Base-by-base conservation (phyloP, 2,329 filamentous ascomycete species). In the Pseudogymnoascus verrucosus region DNA sequence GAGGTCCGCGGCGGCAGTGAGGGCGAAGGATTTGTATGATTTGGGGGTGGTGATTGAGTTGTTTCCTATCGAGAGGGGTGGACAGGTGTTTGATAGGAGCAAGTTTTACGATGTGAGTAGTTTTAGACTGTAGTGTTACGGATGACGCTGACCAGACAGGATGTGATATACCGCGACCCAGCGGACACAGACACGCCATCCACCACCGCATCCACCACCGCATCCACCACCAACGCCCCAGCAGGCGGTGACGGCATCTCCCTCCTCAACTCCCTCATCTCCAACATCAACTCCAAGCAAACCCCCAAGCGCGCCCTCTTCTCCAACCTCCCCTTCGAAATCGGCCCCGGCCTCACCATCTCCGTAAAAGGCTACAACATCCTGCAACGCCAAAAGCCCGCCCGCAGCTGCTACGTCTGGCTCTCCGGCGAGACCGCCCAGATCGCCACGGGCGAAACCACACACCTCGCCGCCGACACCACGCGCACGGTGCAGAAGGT, bases 1-100 rank as follows among this genome's bases (percentile, higher is more conserved):
- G 31, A 87, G 88, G 62, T 89, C 89, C 12, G 86, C 89, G 37
- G 91, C 95, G 3, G 88, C 90, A 5, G 91, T 95, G 4, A 85
- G 93, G 62, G 95, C 95, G 28, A 96, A 96, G 73, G 95, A 99
- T 77, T 76, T 99, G 21, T 98, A 97, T 73, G 95, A 99, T 72
- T 80, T 98, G 28, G 92, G 93, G 3, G 92, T 97, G 31, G 85
- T 85, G 0, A 96, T 99, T 65, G 93, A 98, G 71, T 79, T 99
- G 0, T 99, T 98, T 69, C 93, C 95, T 0, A 93, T 99, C 64
- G 90, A 89, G 23, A 84, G 84, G 0, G 57, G 57, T 21, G 87
- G 87, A 28, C 82, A 84, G 66, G 83, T 83, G 36, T 99, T 99
- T 71, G 89, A 96, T 68, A 80, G 90, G 4, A 81, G 84, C 64